These are phyloP conservation scores for Emericellopsis terricola DNA, from an alignment of 495 filamentous ascomycete genomes.

Conservation along the genomic window DNA sequence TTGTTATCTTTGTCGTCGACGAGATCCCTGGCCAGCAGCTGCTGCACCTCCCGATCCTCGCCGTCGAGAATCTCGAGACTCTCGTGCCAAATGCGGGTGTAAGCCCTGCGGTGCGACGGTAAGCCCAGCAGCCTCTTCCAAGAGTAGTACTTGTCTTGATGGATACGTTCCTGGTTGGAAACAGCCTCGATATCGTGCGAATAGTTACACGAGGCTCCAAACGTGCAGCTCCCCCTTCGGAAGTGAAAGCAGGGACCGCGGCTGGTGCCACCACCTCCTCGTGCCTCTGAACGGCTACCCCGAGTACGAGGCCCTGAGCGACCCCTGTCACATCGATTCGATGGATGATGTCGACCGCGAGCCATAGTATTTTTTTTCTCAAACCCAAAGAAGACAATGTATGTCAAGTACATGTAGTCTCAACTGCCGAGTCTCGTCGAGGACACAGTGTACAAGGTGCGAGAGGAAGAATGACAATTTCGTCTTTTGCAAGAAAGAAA, in stretches of 20 bases:
- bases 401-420: too few species aligned
- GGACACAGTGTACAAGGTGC: too few species aligned
- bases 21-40: not conserved
- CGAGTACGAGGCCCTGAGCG: too few species aligned
- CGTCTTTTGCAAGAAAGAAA: too few species aligned
- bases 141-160: not conserved
- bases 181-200: not conserved
- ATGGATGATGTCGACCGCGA: too few species aligned
- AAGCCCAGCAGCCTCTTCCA: conserved; percentile 1
- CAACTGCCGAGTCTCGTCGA: too few species aligned
- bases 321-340: too few species aligned
- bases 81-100: not conserved
- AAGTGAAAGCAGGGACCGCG: conserved; percentile 1
- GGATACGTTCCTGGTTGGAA: not conserved
- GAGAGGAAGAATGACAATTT: too few species aligned
- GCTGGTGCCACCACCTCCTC: too few species aligned
- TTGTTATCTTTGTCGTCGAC: not conserved
- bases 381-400: too few species aligned
- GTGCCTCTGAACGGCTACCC: too few species aligned
- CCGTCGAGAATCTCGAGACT: not conserved
- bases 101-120: not conserved
- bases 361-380: too few species aligned
- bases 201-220: not conserved
- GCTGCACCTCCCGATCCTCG: not conserved
- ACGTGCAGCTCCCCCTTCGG: not conserved